These are phyloP conservation scores for Groenewaldozyma salmanticensis DNA, from an alignment of 805 yeast species.

Conservation along the genomic window DNA sequence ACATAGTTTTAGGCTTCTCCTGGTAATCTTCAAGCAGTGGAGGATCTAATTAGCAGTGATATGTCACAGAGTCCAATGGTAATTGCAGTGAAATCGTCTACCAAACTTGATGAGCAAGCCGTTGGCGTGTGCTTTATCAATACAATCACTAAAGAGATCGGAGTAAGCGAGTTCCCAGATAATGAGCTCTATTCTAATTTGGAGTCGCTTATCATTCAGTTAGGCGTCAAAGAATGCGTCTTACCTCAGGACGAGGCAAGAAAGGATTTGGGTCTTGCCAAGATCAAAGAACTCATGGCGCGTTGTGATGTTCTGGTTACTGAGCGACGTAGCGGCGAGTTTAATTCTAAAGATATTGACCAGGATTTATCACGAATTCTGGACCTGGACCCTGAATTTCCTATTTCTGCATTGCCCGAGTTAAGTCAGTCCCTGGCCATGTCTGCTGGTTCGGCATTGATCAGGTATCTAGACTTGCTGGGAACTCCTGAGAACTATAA, in stretches of 20 bases:
- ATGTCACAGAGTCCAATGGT: constrained; percentile 44
- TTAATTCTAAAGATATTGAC: constrained; percentile 58
- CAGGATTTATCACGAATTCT: constrained; percentile 70
- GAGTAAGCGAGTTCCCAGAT: constrained; percentile 72
- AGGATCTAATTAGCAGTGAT: constrained; percentile 48
- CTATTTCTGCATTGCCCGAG: constrained; percentile 20
- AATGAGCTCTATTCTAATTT: constrained; percentile 80
- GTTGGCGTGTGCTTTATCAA: constrained; percentile 80
- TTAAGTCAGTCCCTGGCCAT: constrained; percentile 43
- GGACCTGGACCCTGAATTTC: constrained; percentile 28
- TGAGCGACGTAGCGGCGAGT: constrained; percentile 46
- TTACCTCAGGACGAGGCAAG: constrained; percentile 39
- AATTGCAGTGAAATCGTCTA: constrained; percentile 39
- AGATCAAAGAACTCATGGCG: constrained; percentile 61
- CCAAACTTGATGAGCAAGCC: constrained; percentile 35
- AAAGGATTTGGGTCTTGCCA: constrained; percentile 47
- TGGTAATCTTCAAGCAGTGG: constrained; percentile 75
- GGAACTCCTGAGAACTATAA: constrained; percentile 47
- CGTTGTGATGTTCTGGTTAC: constrained; percentile 61
- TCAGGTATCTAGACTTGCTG: constrained; percentile 58
- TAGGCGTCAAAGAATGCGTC: constrained; percentile 80
- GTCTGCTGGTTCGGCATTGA: constrained; percentile 55
- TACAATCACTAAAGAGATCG: constrained; percentile 53
- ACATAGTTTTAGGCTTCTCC: constrained; percentile 92
- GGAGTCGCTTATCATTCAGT: constrained; percentile 77